Conservation (phyloP, 805 yeast genomes). For the Yamadazyma akitaensis region DNA sequence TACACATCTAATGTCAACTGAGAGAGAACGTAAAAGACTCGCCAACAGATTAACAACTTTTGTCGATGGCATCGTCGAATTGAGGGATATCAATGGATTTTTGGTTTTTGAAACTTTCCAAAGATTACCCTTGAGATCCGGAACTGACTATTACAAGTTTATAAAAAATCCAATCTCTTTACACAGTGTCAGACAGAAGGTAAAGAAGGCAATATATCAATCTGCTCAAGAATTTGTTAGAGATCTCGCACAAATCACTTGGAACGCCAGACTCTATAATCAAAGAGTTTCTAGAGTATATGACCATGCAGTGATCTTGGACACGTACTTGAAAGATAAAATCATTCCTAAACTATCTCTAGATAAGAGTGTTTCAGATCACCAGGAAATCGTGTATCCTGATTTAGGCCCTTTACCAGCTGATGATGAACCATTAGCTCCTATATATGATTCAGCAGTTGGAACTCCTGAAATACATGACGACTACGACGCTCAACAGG, state of each 20-base stretch:
- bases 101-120: slow-evolving; percentile 58
- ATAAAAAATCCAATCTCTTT: slow-evolving; percentile 82
- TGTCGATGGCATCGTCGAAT: slow-evolving; percentile 38
- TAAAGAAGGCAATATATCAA: slow-evolving; percentile 54
- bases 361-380: slow-evolving; percentile 37
- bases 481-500: slow-evolving; percentile 16
- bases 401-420: slow-evolving; percentile 69
- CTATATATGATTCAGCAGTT: neutral
- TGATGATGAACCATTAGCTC: slow-evolving; percentile 20
- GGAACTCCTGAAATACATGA: slow-evolving; percentile 7
- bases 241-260: slow-evolving; percentile 79
- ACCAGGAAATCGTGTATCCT: slow-evolving; percentile 48
- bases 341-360: slow-evolving; percentile 47
- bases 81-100: slow-evolving; percentile 42
- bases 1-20: slow-evolving; percentile 15
- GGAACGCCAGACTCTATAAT: slow-evolving; percentile 88
- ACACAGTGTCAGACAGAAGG: slow-evolving; percentile 47
- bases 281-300: slow-evolving; percentile 65
- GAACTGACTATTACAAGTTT: slow-evolving; percentile 75
- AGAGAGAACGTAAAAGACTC: slow-evolving; percentile 38
- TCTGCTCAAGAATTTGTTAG: slow-evolving; percentile 65
- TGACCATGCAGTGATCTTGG: slow-evolving; percentile 61
- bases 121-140: slow-evolving; percentile 67
- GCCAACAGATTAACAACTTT: slow-evolving; percentile 27
- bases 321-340: slow-evolving; percentile 45